Conservation (phyloP, 495 filamentous ascomycete genomes). For the Annulohypoxylon moriforme region DNA sequence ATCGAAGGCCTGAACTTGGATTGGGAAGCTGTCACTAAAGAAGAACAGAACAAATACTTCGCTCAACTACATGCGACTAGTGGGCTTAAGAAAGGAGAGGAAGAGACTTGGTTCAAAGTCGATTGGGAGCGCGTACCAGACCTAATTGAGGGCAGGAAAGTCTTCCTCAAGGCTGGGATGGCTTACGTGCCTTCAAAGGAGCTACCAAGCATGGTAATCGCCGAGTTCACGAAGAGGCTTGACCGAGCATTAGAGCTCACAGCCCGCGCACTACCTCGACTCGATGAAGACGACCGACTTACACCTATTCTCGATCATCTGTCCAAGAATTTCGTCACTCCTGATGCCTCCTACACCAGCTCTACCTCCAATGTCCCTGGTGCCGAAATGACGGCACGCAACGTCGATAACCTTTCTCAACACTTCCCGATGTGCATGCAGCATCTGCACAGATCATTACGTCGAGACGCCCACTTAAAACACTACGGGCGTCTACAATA, state of each 20-base stretch:
- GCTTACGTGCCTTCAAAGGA: slow-evolving; percentile 92
- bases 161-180: slow-evolving; percentile 81
- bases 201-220: slow-evolving; percentile 86
- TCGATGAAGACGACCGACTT: slow-evolving; percentile 97
- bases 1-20: slow-evolving; percentile 80
- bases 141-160: slow-evolving; percentile 80
- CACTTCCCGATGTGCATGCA: slow-evolving; percentile 97
- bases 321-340: slow-evolving; percentile 90
- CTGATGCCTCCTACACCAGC: slow-evolving; percentile 78
- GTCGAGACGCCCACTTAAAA: slow-evolving; percentile 87
- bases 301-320: slow-evolving; percentile 94
- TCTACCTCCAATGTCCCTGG: slow-evolving; percentile 65
- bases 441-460: slow-evolving; percentile 83
- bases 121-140: slow-evolving; percentile 95
- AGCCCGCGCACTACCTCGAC: slow-evolving; percentile 84
- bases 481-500: slow-evolving; percentile 96
- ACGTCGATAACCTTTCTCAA: slow-evolving; percentile 81
- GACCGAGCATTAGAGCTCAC: slow-evolving; percentile 89
- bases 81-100: slow-evolving; percentile 65
- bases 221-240: slow-evolving; percentile 81
- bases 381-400: slow-evolving; percentile 79
- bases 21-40: slow-evolving; percentile 76
- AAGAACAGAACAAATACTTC: slow-evolving; percentile 71
- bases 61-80: slow-evolving; percentile 53
- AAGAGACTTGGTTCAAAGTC: slow-evolving; percentile 89